Conservation (phyloP, 2,329 filamentous ascomycete genomes). For the Fusarium mangiferae region DNA sequence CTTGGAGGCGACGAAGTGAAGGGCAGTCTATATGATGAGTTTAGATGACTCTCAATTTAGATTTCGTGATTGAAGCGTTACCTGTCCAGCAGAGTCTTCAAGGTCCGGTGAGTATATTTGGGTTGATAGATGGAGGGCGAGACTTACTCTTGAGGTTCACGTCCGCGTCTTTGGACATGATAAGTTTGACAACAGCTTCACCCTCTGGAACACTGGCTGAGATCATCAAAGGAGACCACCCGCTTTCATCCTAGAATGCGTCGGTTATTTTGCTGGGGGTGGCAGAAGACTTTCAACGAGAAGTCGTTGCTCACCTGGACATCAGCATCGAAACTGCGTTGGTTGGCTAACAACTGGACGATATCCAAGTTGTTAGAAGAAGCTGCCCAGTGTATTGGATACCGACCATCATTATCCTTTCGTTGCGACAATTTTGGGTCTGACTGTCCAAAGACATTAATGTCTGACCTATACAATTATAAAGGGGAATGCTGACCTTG, state of each 20-base stretch:
- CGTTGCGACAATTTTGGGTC: conserved; percentile 79
- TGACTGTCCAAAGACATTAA: conserved; percentile 60
- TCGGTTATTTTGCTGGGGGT: not conserved
- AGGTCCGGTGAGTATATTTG: not conserved
- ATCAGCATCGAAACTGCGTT: conserved; percentile 83
- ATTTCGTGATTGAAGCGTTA: conserved; percentile 38
- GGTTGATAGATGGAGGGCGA: not conserved
- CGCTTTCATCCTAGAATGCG: conserved; percentile 71
- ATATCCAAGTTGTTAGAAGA: conserved; percentile 84
- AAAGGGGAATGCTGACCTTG: conserved; percentile 38
- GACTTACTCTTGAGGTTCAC: conserved; percentile 75
- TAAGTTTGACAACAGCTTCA: conserved; percentile 73
- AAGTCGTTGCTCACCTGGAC: conserved; percentile 65
- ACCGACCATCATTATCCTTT: conserved; percentile 86
- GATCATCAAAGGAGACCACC: conserved; percentile 89
- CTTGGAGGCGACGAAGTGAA: conserved; percentile 94
- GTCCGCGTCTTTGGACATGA: conserved; percentile 76
- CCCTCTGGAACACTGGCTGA: conserved; percentile 78
- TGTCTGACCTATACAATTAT: not conserved
- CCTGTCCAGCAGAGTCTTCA: conserved; percentile 74
- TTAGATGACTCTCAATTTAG: not conserved
- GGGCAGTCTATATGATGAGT: conserved; percentile 70
- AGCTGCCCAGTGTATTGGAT: conserved; percentile 93
- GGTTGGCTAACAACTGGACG: conserved; percentile 75
- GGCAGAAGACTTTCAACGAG: not conserved